Evolutionary conservation across 805 yeast species (phyloP), one percentile per base, ranked within the genome.

Genomic region (Candida corydali): DNA sequence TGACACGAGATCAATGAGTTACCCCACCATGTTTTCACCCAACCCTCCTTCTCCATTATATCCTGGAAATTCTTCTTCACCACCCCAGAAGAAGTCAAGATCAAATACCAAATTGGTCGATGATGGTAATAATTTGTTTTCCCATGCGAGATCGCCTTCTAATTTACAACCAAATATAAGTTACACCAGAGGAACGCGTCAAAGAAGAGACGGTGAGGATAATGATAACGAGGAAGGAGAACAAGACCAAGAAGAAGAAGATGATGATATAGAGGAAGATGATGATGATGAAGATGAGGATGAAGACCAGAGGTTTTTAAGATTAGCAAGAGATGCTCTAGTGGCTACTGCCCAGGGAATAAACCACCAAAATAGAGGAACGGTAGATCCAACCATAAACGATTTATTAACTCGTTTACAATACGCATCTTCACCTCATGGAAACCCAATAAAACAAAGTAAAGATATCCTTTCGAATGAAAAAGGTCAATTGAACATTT

Each of bases 381-480:
- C 71, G 17, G 73, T 79, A 5, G 86, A 79, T 51, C 85, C 86
- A 4, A 78, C 85, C 0, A 76, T 79, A 17, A 58, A 73, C 43
- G 82, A 76, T 48, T 61, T 79, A n/a, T 56, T 79, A 36, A 66
- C 69, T 45, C 54, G 86, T 36, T 61, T 78, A 29, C 83, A 79
- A 48, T 79, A 79, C 46, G 76, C 76, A 5, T 57, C 66, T 37
- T 65, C 79, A 19, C 81, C 82, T 3, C 81, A 76, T 52, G 82
- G 82, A 1, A 76, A 77, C 31, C 60, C 74, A 6, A 65, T 67
- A 29, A 54, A 50, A 37, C 52, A 53, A 25, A 52, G 61, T 4
- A 57, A 57, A 5, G 52, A 50, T 17, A 60, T 65, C 14, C 53
- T 49, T 17, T 57, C 65, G 32, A 65, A 65, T 42, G 61, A 52